Evolutionary conservation across 2,329 filamentous ascomycete species (phyloP), one percentile per base, ranked within the genome.

Genomic region (Paraphaeosphaeria minitans): DNA sequence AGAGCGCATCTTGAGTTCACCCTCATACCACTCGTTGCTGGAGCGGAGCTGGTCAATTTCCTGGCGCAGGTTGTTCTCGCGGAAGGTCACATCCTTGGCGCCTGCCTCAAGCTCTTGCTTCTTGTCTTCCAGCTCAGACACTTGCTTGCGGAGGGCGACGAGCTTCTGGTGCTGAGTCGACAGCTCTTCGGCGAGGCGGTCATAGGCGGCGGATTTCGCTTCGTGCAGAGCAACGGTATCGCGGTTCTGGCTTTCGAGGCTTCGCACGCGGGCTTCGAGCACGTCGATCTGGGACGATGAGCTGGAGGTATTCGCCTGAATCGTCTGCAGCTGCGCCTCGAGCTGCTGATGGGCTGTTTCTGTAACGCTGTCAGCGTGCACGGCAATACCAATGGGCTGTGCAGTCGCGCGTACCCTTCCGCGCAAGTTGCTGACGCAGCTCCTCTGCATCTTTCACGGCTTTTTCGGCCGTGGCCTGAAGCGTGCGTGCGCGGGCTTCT

Each of bases 21-120:
- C 88, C 72, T 97, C 92, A 56, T 95, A 89, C 91, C 93, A 99
- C 68, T 98, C 94, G 64, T 92, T 91, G 79, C 93, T 97, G 70
- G 90, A 90, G 74, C 92, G 93, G 19, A 94, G 87, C 56, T 96
- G 83, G 43, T 96, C 92, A 37, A 98, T 84, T 75, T 98, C 93
- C 75, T 97, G 93, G 76, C 95, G 89, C 13, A 98, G 81, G 31
- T 88, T 90, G 72, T 97, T 92, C 75, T 97, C 93, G 63, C 91
- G 89, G 81, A 96, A 97, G 69, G 93, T 96, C 62, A 93, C 88
- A 58, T 87, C 92, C 42, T 89, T 92, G 2, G 90, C 87, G 24
- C 90, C 86, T 27, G 91, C 91, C 74, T 93, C 91, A 24, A 93
- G 88, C 45, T 88, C 84, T 75, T 98, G 94, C 19, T 93, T 86